Base-by-base conservation (phyloP, 2,329 filamentous ascomycete genomes). In the Clonostachys chloroleuca region DNA sequence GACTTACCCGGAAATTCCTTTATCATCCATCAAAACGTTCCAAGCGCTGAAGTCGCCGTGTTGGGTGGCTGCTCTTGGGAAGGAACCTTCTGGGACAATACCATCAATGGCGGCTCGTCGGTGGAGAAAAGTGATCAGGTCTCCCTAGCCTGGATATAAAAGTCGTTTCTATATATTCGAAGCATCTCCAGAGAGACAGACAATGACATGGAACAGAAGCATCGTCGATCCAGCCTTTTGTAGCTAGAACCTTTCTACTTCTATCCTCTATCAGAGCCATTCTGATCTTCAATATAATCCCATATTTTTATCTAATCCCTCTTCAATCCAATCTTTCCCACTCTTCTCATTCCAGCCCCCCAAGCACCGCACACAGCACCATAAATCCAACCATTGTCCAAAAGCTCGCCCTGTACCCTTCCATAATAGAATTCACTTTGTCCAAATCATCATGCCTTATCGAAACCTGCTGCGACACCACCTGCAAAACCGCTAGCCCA, bases 311-410 rank as follows among this genome's bases (percentile, higher is more conserved):
- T 37, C 34, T 48, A 69, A 47, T 70, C 66, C 16, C 56, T 59
- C 55, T 77, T 77, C 49, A 77, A 49, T 0, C 74, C 74, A 48
- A 78, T 64, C 46, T 63, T 72, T 3, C 73, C 72, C 30, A 68
- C 66, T 47, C 60, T 67, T 34, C 67, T 56, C 35, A 77, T 0
- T 73, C 73, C 20, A 66, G 58, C 0, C 54, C 62, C 6, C 70
- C 67, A 46, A 77, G 53, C 0, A 59, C 51, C 42, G 59, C 65
- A 36, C 66, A 66, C 9, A 66, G 34, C 16, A 76, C 48, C 64
- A 74, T 75, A n/a, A 68, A 62, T 1, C 55, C 74, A 61, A 77
- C 75, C 57, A 70, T 69, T 0, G 68, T 62, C 76, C 75, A 78
- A 52, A 77, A 79, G 2, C 67, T 68, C 0, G 72, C 75, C 35